These are phyloP conservation scores for Magnusiomyces tetraspermus DNA, from an alignment of 1,139 yeast species.

Conservation along the genomic window DNA sequence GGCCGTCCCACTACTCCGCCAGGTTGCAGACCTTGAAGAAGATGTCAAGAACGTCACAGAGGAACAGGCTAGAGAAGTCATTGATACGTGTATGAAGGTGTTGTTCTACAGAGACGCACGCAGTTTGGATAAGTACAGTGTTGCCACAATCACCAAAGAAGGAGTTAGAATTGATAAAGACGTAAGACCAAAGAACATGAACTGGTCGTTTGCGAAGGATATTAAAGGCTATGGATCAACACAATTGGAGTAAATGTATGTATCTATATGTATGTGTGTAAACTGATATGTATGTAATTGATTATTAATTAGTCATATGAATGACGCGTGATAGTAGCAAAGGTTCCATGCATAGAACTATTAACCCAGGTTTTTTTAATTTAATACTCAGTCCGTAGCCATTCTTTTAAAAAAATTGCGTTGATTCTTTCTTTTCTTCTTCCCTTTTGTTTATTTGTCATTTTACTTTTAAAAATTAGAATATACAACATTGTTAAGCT, in stretches of 20 bases:
- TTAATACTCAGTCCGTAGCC: too few species aligned
- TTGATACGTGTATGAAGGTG: slow-evolving; percentile 87
- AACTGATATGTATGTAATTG: background rate
- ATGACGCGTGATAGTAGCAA: background rate
- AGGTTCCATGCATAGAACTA: background rate
- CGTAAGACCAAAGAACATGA: slow-evolving; percentile 61
- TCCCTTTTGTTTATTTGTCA: background rate
- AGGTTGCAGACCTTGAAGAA: slow-evolving; percentile 67
- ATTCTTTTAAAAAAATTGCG: too few species aligned
- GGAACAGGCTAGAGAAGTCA: slow-evolving; percentile 62
- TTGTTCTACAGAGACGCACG: slow-evolving; percentile 95
- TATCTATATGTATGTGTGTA: background rate
- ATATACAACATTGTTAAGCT: too few species aligned
- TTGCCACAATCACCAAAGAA: slow-evolving; percentile 64
- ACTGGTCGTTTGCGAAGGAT: slow-evolving; percentile 86
- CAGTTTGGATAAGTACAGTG: slow-evolving; percentile 72
- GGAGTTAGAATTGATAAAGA: slow-evolving; percentile 58
- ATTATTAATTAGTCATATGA: background rate
- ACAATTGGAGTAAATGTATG: slow-evolving; percentile 30
- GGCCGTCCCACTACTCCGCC: slow-evolving; percentile 86
- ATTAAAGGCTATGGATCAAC: slow-evolving; percentile 80
- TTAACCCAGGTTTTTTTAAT: too few species aligned
- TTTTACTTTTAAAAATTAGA: background rate
- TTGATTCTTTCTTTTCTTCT: slow-evolving; percentile 4
- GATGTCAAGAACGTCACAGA: slow-evolving; percentile 61